Conservation (phyloP, 352 stramenopile species). For the Phytopythium helicoides region DNA sequence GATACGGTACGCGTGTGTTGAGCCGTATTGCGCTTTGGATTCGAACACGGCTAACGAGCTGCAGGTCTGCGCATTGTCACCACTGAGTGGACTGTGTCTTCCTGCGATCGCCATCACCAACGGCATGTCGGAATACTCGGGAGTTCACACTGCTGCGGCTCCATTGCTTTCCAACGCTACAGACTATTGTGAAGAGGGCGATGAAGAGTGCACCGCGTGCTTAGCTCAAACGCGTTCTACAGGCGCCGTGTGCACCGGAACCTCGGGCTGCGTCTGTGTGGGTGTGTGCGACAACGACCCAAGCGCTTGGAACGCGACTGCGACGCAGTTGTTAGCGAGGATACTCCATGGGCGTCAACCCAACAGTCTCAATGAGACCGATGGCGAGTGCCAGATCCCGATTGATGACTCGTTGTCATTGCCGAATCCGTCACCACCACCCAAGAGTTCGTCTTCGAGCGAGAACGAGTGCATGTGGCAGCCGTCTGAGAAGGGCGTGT, state of each 20-base stretch:
- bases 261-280: conserved; percentile 1
- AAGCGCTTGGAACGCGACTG: conserved; percentile 1
- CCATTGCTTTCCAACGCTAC: conserved; percentile 20
- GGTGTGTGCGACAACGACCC: conserved; percentile 4
- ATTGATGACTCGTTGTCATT: neutral
- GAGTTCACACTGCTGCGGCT: neutral
- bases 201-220: conserved; percentile 27
- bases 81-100: conserved; percentile 4
- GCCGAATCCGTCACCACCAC: neutral
- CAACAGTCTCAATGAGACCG: neutral
- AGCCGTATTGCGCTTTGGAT: neutral
- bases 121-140: neutral
- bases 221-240: conserved; percentile 8
- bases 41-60: no score
- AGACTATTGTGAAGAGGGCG: conserved; percentile 29
- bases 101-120: neutral
- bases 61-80: conserved; percentile 4
- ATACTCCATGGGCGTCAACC: neutral
- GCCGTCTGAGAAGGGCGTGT: conserved; percentile 18
- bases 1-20: conserved; percentile 6
- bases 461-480: conserved; percentile 37
- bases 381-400: neutral
- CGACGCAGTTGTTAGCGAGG: conserved; percentile 1
- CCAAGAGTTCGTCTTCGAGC: conserved; percentile 16
- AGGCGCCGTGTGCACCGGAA: neutral